Percentiles rank a stretch among this genome's conserved stretches.
phyloP scores from a whole-genome alignment of 257 asterid species.

The Osmanthus fragrans region DNA sequence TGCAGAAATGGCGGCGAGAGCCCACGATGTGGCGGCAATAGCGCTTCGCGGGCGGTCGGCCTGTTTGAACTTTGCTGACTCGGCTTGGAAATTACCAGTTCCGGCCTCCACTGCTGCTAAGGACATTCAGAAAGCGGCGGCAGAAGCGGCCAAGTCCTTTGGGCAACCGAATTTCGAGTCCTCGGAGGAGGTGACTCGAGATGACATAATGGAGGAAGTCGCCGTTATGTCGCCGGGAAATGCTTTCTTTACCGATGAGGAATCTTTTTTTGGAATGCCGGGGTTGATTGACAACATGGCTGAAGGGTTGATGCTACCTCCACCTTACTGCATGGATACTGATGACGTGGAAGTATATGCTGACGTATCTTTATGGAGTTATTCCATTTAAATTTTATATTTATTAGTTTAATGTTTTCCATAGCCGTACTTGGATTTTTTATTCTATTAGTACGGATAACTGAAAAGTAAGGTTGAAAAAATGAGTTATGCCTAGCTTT shows the following conservation, averaged over 20 bases:
- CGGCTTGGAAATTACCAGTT: constrained; percentile 56
- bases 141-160: constrained; percentile 23
- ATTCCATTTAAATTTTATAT: constrained; percentile 21
- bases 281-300: constrained; percentile 48
- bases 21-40: constrained; percentile 66
- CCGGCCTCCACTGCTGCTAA: constrained; percentile 54
- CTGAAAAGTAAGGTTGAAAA: not conserved
- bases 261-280: constrained; percentile 53
- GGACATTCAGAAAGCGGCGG: constrained; percentile 63
- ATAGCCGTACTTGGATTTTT: not conserved
- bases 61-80: constrained; percentile 71
- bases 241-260: constrained; percentile 47
- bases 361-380: constrained; percentile 58
- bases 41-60: constrained; percentile 67
- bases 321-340: constrained; percentile 24
- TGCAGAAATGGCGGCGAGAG: constrained; percentile 74
- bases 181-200: not conserved
- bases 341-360: not conserved
- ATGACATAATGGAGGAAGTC: constrained; percentile 5
- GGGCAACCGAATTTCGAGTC: constrained; percentile 19
- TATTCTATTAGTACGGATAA: constrained; percentile 1
- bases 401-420: not conserved
- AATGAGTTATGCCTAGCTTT: too few species aligned
- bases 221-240: not conserved
- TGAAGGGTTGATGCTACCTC: constrained; percentile 60